Percentiles rank a stretch among this genome's conserved stretches.
Evolutionary conservation across 768 basidiomycete genomes (phyloP).

Genomic region (Russula abietina): DNA sequence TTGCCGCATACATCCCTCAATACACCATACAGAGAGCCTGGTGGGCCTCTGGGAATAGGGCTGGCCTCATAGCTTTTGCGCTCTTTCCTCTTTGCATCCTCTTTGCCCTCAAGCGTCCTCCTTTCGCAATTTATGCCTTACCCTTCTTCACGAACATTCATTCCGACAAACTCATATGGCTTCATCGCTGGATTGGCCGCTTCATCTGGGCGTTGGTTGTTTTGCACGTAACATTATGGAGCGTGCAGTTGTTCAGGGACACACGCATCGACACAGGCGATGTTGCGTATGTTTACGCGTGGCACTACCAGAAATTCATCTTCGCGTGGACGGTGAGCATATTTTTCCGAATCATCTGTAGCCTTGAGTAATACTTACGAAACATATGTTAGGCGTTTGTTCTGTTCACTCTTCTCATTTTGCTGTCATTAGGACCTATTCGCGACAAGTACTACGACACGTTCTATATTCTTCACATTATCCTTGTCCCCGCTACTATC

Average conservation of each 20-base stretch:
- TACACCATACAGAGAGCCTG: constrained; percentile 60
- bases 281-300: constrained; percentile 46
- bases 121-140: constrained; percentile 65
- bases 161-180: constrained; percentile 67
- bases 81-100: constrained; percentile 65
- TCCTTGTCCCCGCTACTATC: constrained; percentile 58
- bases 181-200: constrained; percentile 68
- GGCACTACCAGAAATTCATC: constrained; percentile 54
- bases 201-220: constrained; percentile 59
- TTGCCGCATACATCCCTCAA: constrained; percentile 40
- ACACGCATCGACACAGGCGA: constrained; percentile 38
- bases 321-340: constrained; percentile 51
- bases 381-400: constrained; percentile 44
- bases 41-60: constrained; percentile 65
- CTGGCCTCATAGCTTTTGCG: constrained; percentile 66
- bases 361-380: neutral
- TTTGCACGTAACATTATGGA: constrained; percentile 63
- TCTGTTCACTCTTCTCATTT: constrained; percentile 46
- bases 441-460: constrained; percentile 51
- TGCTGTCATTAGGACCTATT: constrained; percentile 46
- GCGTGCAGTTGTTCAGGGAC: constrained; percentile 55
- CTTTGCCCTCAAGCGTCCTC: constrained; percentile 63
- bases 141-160: constrained; percentile 56
- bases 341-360: constrained; percentile 6
- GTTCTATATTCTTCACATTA: constrained; percentile 62